Base-by-base conservation (phyloP, 176 grass and related monocot species). In the Triticum monococcum region DNA sequence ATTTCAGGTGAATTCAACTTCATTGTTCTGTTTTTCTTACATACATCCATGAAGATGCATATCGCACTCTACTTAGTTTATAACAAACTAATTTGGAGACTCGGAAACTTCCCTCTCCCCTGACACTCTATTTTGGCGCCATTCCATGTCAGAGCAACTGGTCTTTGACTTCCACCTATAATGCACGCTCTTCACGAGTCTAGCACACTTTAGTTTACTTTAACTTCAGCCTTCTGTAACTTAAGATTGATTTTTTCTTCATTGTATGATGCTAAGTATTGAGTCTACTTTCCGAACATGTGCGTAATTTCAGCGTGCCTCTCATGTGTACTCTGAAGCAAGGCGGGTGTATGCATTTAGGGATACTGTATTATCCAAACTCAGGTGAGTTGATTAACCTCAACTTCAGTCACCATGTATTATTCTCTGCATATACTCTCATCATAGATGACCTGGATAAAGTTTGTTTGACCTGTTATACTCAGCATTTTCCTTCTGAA, bases 321-420 rank as follows among this genome's bases (percentile, higher is more conserved):
- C 78, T 16, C 97, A 99, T 94, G 97, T 99, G 25, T 96, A 96
- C 85, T 94, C 94, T 3, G 97, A 99, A 88, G 92, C 97, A 89
- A 99, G 85, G 82, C 72, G 94, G 56, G 97, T 99, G 86, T 89
- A 94, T 78, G 84, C 85, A 22, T 99, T 99, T 38, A 94, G 90
- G 76, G 92, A 99, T 61, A 91, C 92, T 12, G 92, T 98, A 23
- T 88, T 87, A 7, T 96, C 93, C 26, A 92, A 95, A 57, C 88
- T 95, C 62, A 82, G 88, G 95, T 90, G 48, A 1, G 56, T 52
- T 73, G 5, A 64, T 25, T 89, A 68, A 18, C 28, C 35, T 78
- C 13, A 63, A 38, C 30, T 83, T 31, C 28, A 33, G 23, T 77
- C 32, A 40, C 35, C 12, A 71, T 87, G 25, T 9, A 73, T 57